Conservation (phyloP, 2,329 filamentous ascomycete species). For the Salinomyces thailandicus region DNA sequence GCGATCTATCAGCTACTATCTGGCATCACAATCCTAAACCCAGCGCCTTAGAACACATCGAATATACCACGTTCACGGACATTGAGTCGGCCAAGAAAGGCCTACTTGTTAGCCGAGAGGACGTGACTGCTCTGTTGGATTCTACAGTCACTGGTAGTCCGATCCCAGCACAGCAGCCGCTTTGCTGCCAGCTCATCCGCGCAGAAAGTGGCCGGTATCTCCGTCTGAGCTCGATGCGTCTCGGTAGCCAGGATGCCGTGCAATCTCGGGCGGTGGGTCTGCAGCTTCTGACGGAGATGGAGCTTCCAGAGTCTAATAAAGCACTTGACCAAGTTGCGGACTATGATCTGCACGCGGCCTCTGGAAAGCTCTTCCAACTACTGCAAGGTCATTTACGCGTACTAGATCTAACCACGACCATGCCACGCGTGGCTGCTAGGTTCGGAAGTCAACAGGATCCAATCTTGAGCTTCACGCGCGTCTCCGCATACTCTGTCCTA, state of each 20-base stretch:
- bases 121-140: slow-evolving; percentile 32
- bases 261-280: slow-evolving; percentile 7
- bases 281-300: slow-evolving; percentile 14
- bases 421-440: slow-evolving; percentile 48
- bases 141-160: slow-evolving; percentile 8
- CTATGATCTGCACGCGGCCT: slow-evolving; percentile 41
- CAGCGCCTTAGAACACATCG: slow-evolving; percentile 7
- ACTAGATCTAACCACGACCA: slow-evolving; percentile 53
- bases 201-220: neutral
- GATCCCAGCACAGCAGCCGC: neutral
- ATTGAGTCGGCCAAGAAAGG: slow-evolving; percentile 33
- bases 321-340: slow-evolving; percentile 5
- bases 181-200: slow-evolving; percentile 14
- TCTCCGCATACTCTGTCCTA: slow-evolving; percentile 57
- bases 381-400: slow-evolving; percentile 44
- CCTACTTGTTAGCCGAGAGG: slow-evolving; percentile 35
- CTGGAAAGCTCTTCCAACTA: slow-evolving; percentile 55
- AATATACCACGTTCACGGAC: slow-evolving; percentile 19
- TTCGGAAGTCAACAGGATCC: slow-evolving; percentile 36
- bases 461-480: slow-evolving; percentile 52
- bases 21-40: slow-evolving; percentile 14
- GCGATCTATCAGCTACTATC: slow-evolving; percentile 16
- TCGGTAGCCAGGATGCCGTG: slow-evolving; percentile 1
- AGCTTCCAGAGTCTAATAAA: slow-evolving; percentile 11
- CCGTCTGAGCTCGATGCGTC: slow-evolving; percentile 4